Conservation (phyloP, 768 basidiomycete species). For the Kondoa subrosea region DNA sequence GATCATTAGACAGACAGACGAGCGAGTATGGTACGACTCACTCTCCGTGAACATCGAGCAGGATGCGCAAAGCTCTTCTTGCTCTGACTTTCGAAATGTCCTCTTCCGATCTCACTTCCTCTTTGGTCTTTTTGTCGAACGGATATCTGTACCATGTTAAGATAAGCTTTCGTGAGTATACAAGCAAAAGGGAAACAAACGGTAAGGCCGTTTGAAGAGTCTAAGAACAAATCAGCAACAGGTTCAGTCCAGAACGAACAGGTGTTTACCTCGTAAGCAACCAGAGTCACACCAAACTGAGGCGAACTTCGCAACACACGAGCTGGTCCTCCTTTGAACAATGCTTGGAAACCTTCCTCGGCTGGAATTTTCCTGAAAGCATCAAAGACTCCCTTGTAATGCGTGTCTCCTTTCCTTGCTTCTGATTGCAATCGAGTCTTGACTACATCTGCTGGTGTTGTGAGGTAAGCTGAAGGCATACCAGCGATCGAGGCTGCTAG, state of each 20-base stretch:
- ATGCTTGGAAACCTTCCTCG: conserved; percentile 73
- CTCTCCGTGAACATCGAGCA: conserved; percentile 21
- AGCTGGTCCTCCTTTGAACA: conserved; percentile 84
- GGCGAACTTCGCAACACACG: conserved; percentile 57
- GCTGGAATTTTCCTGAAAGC: conserved; percentile 78
- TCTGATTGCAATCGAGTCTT: conserved; percentile 78
- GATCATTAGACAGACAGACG: no score
- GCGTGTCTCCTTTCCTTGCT: conserved; percentile 70
- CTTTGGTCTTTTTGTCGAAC: conserved; percentile 14
- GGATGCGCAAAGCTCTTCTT: conserved; percentile 56
- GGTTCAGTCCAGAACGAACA: neutral
- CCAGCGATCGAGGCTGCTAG: conserved; percentile 69
- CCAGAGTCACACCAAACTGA: conserved; percentile 80
- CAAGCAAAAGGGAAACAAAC: conserved; percentile 18
- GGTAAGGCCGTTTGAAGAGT: conserved; percentile 44
- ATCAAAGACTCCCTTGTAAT: conserved; percentile 76
- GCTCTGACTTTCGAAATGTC: conserved; percentile 80
- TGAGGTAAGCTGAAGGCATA: conserved; percentile 55
- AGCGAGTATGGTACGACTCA: no score
- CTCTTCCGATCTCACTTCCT: conserved; percentile 29
- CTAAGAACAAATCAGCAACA: conserved; percentile 36
- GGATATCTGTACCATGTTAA: neutral
- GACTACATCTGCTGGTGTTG: conserved; percentile 84
- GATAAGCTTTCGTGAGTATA: neutral
- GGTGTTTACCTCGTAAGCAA: conserved; percentile 38